Evolutionary conservation across 2,329 filamentous ascomycete species (phyloP).

Genomic region (Pseudogymnoascus sp.): DNA sequence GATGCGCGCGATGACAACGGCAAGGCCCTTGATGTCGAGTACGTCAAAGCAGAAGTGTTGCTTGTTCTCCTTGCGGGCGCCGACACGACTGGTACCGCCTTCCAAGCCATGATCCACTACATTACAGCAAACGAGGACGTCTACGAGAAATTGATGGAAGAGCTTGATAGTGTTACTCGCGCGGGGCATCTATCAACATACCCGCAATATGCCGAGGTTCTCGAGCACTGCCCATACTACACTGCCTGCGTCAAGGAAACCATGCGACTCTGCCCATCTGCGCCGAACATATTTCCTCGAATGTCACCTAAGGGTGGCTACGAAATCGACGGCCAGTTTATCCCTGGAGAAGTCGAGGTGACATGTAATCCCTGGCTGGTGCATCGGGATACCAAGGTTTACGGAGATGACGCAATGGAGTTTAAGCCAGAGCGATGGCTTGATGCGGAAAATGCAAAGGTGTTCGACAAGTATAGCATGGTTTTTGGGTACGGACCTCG

Average conservation of each 20-base stretch:
- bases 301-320: constrained; percentile 30
- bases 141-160: constrained; percentile 38
- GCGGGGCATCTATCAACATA: constrained; percentile 28
- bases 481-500: constrained; percentile 41
- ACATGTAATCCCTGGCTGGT: constrained; percentile 39
- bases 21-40: constrained; percentile 13
- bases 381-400: constrained; percentile 35
- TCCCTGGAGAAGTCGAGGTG: constrained; percentile 32
- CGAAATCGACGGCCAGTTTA: constrained; percentile 11
- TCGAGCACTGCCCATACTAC: constrained; percentile 37
- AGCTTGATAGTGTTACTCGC: constrained; percentile 34
- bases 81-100: constrained; percentile 43
- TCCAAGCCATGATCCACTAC: constrained; percentile 39
- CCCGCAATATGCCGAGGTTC: constrained; percentile 36
- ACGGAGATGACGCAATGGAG: constrained; percentile 33
- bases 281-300: constrained; percentile 42
- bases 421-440: constrained; percentile 45
- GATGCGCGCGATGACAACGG: constrained; percentile 28
- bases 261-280: constrained; percentile 41
- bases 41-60: constrained; percentile 20
- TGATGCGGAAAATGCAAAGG: constrained; percentile 31
- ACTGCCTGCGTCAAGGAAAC: constrained; percentile 42
- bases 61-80: constrained; percentile 38
- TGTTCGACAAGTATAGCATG: constrained; percentile 40
- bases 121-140: constrained; percentile 32